These are phyloP conservation scores for Triticum turgidum DNA, from an alignment of 176 grass and related monocot genomes.

Conservation along the genomic window DNA sequence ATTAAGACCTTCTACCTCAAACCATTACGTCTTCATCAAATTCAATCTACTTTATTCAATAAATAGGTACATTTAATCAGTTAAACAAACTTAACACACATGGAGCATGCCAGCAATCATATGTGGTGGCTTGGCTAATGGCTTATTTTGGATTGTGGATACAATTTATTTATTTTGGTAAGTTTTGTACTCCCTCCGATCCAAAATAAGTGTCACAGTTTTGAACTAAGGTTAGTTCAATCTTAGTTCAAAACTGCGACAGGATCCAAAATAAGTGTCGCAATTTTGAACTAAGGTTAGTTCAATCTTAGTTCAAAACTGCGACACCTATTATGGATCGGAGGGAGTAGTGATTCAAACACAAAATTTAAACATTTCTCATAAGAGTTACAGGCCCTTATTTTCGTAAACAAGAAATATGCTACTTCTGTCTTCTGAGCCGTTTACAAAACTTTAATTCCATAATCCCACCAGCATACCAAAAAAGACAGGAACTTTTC, in stretches of 20 bases:
- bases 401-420: neutral
- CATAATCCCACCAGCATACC: neutral
- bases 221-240: too few species aligned
- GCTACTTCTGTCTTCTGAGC: neutral
- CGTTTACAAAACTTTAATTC: neutral
- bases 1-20: neutral
- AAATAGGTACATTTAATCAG: slow-evolving; percentile 4
- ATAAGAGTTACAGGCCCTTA: neutral
- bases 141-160: neutral
- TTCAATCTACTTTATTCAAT: neutral
- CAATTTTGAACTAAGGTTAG: too few species aligned
- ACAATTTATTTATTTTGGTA: neutral
- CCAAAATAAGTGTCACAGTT: too few species aligned
- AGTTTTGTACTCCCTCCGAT: neutral
- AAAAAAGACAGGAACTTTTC: neutral
- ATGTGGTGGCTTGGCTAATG: neutral
- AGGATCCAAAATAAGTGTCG: too few species aligned
- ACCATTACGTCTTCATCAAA: neutral
- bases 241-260: too few species aligned
- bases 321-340: too few species aligned
- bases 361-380: neutral
- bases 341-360: neutral
- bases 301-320: too few species aligned
- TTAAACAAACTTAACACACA: neutral
- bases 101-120: neutral